These are phyloP conservation scores for Monosporozyma unispora DNA, from an alignment of 805 yeast species.

Conservation along the genomic window DNA sequence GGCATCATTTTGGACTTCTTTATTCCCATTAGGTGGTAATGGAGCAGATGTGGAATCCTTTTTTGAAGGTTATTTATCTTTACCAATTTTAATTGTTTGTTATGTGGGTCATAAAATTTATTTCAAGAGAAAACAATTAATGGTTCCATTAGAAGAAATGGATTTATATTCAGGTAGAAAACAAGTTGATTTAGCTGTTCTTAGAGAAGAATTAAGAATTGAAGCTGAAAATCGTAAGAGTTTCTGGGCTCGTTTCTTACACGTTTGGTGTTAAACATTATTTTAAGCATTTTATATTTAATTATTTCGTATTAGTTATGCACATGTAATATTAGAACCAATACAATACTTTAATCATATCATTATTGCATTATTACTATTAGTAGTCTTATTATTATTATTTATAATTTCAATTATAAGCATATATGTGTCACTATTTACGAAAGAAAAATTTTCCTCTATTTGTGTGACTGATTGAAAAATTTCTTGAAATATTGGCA, in stretches of 20 bases:
- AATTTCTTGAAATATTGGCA: background rate
- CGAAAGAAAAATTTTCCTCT: background rate
- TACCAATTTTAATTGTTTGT: constrained; percentile 53
- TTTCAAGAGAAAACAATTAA: constrained; percentile 30
- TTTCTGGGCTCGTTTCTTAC: constrained; percentile 33
- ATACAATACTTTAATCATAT: too few species aligned
- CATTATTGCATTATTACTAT: too few species aligned
- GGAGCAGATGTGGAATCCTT: constrained; percentile 45
- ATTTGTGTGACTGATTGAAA: background rate
- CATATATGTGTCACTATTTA: background rate
- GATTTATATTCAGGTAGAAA: constrained; percentile 55
- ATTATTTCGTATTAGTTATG: too few species aligned
- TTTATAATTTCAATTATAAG: too few species aligned
- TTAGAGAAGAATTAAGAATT: constrained; percentile 41
- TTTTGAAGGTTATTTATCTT: constrained; percentile 58
- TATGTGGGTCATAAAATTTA: constrained; percentile 52
- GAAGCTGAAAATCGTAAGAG: constrained; percentile 34
- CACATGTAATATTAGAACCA: too few species aligned
- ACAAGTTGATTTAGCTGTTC: constrained; percentile 40
- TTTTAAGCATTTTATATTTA: background rate
- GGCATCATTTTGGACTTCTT: constrained; percentile 73
- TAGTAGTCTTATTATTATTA: too few species aligned
- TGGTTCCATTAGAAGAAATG: constrained; percentile 39
- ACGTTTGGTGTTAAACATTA: constrained; percentile 37
- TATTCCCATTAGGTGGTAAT: constrained; percentile 53